These are phyloP conservation scores for Orbilia brochopaga DNA, from an alignment of 2,329 filamentous ascomycete species.

Conservation along the genomic window DNA sequence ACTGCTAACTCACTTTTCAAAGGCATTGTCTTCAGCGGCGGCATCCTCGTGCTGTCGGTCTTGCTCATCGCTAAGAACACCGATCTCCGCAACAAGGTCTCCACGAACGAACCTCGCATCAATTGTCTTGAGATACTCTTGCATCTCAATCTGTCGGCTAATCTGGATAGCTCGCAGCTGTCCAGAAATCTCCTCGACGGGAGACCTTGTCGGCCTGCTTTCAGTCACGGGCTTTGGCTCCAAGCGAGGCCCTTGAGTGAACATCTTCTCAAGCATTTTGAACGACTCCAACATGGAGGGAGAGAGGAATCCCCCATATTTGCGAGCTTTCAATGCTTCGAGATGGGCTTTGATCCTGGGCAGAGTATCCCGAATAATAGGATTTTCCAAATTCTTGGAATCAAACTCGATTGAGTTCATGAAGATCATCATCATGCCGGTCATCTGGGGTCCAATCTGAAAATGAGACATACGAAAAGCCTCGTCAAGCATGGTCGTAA, in stretches of 20 bases:
- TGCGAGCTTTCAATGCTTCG: background rate
- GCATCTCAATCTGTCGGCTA: constrained; percentile 3
- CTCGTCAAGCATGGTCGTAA: constrained; percentile 15
- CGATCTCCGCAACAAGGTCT: background rate
- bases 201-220: background rate
- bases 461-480: constrained; percentile 13
- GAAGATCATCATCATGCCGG: constrained; percentile 28
- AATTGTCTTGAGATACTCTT: background rate
- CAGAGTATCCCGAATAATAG: constrained; percentile 21
- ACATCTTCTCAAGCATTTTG: constrained; percentile 3
- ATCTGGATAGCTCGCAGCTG: constrained; percentile 12
- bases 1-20: no score
- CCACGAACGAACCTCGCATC: background rate
- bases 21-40: background rate
- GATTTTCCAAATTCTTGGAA: constrained; percentile 17
- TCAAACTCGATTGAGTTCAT: constrained; percentile 24
- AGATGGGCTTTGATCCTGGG: constrained; percentile 5
- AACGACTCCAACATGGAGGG: constrained; percentile 7
- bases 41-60: background rate
- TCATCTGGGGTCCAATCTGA: constrained; percentile 21
- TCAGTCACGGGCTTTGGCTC: background rate
- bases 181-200: background rate
- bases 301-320: constrained; percentile 12
- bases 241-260: background rate
- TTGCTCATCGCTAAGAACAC: background rate